phyloP scores from a whole-genome alignment of 1,284 basidiomycete genomes.

The Malassezia brasiliensis region DNA sequence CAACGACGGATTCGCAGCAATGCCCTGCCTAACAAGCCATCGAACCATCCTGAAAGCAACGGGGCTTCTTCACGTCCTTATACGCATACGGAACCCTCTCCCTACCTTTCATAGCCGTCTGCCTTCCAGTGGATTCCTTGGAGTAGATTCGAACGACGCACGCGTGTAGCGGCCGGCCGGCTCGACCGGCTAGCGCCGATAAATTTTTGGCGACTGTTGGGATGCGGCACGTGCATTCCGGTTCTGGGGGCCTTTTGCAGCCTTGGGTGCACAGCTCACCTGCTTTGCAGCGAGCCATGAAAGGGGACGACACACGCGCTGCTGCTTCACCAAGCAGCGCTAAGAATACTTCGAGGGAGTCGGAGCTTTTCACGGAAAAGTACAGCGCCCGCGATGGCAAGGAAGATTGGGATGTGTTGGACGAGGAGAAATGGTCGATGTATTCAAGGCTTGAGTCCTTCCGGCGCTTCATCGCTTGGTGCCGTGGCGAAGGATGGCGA shows the following conservation, averaged over 20 bases:
- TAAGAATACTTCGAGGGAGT: no score
- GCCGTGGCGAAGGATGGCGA: constrained; percentile 38
- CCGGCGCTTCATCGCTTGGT: constrained; percentile 35
- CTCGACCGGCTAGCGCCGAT: neutral
- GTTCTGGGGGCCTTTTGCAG: neutral
- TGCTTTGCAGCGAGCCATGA: neutral
- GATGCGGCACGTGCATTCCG: neutral
- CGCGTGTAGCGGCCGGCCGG: no score
- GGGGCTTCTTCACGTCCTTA: neutral
- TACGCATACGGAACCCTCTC: neutral
- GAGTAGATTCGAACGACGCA: no score
- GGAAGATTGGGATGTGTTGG: constrained; percentile 4
- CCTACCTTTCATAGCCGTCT: neutral
- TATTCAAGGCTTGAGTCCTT: constrained; percentile 5
- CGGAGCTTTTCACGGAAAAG: neutral
- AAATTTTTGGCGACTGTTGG: neutral
- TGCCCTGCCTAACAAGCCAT: neutral
- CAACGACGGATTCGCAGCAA: neutral
- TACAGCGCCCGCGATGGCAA: neutral
- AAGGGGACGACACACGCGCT: neutral
- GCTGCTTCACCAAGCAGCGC: no score
- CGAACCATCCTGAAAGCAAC: neutral
- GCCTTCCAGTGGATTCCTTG: neutral
- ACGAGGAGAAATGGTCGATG: neutral
- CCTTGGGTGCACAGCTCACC: no score